A percentile compares a stretch with the other conserved stretches of the same genome.
These are phyloP conservation scores for Posidonia oceanica DNA, from an alignment of 116 monocot species.

Conservation along the genomic window DNA sequence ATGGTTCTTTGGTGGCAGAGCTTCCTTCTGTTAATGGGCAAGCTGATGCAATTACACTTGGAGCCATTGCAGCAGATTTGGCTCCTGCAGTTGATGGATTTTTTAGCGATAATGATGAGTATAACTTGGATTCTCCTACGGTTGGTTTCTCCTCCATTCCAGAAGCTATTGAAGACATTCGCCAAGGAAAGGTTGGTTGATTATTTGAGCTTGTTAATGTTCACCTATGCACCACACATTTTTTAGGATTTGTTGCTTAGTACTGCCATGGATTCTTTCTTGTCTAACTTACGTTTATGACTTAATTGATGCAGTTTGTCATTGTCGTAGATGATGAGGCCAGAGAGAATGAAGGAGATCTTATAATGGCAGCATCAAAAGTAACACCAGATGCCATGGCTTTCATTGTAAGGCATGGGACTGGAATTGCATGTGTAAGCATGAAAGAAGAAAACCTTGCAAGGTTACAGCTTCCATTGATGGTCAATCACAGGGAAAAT, in stretches of 20 bases:
- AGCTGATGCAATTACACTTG: conserved; percentile 28
- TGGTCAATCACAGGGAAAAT: conserved; percentile 86
- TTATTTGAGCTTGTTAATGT: neutral
- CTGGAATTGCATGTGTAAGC: conserved; percentile 96
- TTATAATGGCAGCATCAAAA: conserved; percentile 90
- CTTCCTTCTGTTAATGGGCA: conserved; percentile 15
- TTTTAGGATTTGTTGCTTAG: neutral
- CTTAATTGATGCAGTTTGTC: conserved; percentile 53
- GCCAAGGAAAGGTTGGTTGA: conserved; percentile 65
- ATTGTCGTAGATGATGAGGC: conserved; percentile 97
- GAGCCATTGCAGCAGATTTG: conserved; percentile 32
- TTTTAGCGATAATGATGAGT: conserved; percentile 38
- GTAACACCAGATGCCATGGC: conserved; percentile 86
- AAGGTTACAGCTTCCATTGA: conserved; percentile 69
- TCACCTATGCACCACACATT: neutral
- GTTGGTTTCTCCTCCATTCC: conserved; percentile 67
- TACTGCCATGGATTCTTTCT: neutral
- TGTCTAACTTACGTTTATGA: conserved; percentile 5
- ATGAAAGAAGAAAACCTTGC: conserved; percentile 91
- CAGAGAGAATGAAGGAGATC: conserved; percentile 98
- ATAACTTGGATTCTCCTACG: conserved; percentile 69
- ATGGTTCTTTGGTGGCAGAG: neutral
- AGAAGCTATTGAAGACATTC: conserved; percentile 90
- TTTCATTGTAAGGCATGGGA: conserved; percentile 90
- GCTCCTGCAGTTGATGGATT: conserved; percentile 25